A percentile compares a stretch with the other conserved stretches of the same genome.
Conservation (phyloP, 2,329 filamentous ascomycete species). For the Talaromyces islandicus region DNA sequence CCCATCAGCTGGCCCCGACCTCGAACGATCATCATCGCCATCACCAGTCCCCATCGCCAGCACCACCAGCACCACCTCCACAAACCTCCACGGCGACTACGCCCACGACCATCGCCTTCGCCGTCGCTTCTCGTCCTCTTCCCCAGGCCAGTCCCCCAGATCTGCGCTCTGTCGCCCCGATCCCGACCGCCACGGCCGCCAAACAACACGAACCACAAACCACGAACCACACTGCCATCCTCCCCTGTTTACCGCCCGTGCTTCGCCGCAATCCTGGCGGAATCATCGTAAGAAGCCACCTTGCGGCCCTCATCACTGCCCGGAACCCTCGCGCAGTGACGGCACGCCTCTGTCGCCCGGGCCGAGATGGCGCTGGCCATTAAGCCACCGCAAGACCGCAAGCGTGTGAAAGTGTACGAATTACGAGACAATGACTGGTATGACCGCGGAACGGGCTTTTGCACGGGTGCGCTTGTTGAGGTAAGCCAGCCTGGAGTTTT, state of each 20-base stretch:
- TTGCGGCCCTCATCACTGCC: constrained; percentile 4
- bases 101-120: background rate
- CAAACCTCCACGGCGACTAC: background rate
- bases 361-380: constrained; percentile 43
- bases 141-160: background rate
- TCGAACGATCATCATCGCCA: constrained; percentile 4
- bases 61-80: constrained; percentile 4
- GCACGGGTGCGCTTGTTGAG: constrained; percentile 67
- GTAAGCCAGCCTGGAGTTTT: constrained; percentile 46
- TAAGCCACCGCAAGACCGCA: constrained; percentile 45
- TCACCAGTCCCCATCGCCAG: constrained; percentile 4
- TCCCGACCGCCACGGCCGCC: background rate
- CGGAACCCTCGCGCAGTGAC: constrained; percentile 22
- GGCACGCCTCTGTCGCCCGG: constrained; percentile 26
- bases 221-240: background rate
- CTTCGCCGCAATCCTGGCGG: background rate
- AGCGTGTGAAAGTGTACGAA: constrained; percentile 96
- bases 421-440: constrained; percentile 99
- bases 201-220: background rate
- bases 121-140: background rate
- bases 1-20: background rate
- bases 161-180: background rate
- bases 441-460: constrained; percentile 94
- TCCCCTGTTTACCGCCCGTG: background rate
- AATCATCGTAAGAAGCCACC: background rate